These are phyloP conservation scores for Maudiozyma turicensis DNA, from an alignment of 805 yeast genomes.

Conservation along the genomic window DNA sequence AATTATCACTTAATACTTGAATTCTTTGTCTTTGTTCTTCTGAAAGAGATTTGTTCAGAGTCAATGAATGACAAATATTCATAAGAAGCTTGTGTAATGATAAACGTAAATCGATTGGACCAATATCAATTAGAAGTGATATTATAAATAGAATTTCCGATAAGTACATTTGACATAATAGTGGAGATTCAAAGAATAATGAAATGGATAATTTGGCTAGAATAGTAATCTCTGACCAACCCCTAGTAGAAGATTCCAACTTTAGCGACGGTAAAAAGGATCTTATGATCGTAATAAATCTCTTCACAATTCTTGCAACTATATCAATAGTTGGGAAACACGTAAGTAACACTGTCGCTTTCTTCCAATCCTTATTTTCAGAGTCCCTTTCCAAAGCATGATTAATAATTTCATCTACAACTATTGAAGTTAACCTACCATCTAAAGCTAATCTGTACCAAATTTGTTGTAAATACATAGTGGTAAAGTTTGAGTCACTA, in stretches of 20 bases:
- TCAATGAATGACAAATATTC: constrained; percentile 59
- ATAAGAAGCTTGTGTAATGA: constrained; percentile 51
- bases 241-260: constrained; percentile 34
- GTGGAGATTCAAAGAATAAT: constrained; percentile 57
- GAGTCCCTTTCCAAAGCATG: constrained; percentile 65
- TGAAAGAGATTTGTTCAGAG: constrained; percentile 43
- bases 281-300: constrained; percentile 44
- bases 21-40: constrained; percentile 32
- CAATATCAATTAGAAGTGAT: constrained; percentile 42
- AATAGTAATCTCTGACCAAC: constrained; percentile 62
- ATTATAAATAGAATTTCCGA: constrained; percentile 63
- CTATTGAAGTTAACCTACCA: constrained; percentile 41
- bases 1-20: constrained; percentile 33
- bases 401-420: constrained; percentile 62
- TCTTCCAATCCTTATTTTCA: constrained; percentile 57
- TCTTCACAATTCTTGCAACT: constrained; percentile 50
- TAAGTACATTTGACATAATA: constrained; percentile 49
- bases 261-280: constrained; percentile 34
- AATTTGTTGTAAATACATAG: constrained; percentile 46
- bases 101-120: constrained; percentile 43
- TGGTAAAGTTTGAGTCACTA: constrained; percentile 35
- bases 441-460: constrained; percentile 64
- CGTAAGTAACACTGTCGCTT: constrained; percentile 48
- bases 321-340: constrained; percentile 57
- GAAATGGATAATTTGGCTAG: constrained; percentile 51